Percentiles rank a stretch among this genome's conserved stretches.
phyloP scores from a whole-genome alignment of 2,329 filamentous ascomycete species.

The Diplocarpon rosae region DNA sequence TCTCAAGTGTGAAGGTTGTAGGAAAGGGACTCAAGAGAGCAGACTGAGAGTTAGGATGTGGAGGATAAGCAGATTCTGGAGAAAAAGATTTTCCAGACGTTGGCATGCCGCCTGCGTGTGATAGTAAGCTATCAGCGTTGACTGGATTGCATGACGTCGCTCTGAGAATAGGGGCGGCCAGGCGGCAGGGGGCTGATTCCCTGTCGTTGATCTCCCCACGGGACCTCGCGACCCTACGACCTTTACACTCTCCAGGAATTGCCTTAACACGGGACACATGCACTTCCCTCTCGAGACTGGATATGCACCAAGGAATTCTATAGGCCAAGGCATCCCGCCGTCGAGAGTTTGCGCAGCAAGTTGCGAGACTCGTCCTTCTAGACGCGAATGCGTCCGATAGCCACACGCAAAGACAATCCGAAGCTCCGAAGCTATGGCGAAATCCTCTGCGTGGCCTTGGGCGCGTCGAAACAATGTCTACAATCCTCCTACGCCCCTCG shows the following conservation, averaged over 20 bases:
- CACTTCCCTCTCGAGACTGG: no score
- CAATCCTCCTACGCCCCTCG: conserved; percentile 36
- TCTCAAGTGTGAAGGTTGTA: conserved; percentile 6
- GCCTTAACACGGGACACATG: no score
- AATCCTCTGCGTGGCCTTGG: conserved; percentile 20
- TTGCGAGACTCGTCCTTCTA: not conserved
- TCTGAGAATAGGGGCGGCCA: not conserved
- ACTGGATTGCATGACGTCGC: conserved; percentile 11
- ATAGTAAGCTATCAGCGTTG: not conserved
- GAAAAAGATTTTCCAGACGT: conserved; percentile 5
- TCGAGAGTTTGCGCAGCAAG: not conserved
- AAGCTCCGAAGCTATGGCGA: not conserved
- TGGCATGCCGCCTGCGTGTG: conserved; percentile 6
- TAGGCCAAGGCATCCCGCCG: not conserved
- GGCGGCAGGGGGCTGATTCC: no score
- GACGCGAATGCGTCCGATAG: not conserved
- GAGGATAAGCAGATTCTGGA: conserved; percentile 4
- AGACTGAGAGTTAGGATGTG: not conserved
- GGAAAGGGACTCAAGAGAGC: conserved; percentile 4
- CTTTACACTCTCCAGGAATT: no score
- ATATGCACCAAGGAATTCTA: not conserved
- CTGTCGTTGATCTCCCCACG: conserved; percentile 1
- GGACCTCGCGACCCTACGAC: not conserved
- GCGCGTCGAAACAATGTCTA: conserved; percentile 21
- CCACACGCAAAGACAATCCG: not conserved